phyloP scores from a whole-genome alignment of 176 grass and related monocot species.

The Lolium multiflorum region DNA sequence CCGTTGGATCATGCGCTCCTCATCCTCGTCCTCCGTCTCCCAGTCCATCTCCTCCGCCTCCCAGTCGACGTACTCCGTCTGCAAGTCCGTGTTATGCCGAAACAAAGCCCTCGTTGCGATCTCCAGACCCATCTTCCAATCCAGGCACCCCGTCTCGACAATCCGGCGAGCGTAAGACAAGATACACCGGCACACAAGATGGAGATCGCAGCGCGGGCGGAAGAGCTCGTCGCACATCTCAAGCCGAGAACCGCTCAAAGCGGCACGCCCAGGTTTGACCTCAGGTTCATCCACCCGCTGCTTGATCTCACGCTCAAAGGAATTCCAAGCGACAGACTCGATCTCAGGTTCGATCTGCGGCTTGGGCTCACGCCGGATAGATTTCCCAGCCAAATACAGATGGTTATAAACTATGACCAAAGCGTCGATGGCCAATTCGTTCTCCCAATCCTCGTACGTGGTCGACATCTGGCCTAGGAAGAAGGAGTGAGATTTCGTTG shows the following conservation, averaged over 20 bases:
- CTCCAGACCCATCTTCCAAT: background rate
- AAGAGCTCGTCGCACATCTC: background rate
- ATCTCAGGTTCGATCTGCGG: no score
- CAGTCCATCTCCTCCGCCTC: background rate
- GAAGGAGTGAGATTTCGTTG: no score
- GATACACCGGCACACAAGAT: background rate
- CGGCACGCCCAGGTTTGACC: background rate
- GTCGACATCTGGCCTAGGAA: no score
- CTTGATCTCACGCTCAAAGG: no score
- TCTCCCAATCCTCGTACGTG: no score
- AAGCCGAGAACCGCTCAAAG: background rate
- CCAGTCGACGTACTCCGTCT: background rate
- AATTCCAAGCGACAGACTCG: no score
- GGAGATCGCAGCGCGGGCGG: background rate
- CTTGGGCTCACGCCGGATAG: no score
- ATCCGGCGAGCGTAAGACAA: background rate
- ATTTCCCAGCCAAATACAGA: no score
- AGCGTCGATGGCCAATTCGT: no score
- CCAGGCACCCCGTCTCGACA: background rate
- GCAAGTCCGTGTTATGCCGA: background rate
- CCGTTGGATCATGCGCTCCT: background rate
- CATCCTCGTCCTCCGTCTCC: background rate
- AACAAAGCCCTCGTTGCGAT: background rate
- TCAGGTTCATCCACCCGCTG: background rate
- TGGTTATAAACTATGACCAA: no score